Evolutionary conservation across 2,329 filamentous ascomycete species (phyloP).

Genomic region (Talaromyces sp.): DNA sequence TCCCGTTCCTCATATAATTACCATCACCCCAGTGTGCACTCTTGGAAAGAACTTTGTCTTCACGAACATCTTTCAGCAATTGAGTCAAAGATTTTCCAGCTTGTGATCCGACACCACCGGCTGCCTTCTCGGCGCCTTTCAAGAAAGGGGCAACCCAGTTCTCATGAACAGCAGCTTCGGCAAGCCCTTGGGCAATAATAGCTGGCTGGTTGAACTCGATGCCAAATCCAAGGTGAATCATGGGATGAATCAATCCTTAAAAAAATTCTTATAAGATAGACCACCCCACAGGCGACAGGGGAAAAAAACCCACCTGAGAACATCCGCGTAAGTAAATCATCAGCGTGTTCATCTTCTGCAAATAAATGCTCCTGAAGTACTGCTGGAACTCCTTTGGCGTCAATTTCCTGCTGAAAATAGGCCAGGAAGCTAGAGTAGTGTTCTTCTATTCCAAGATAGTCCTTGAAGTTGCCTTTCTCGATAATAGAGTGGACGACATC

Average conservation of each 20-base stretch:
- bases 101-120: conserved; percentile 23
- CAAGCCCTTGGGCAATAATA: conserved; percentile 73
- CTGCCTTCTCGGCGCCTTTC: conserved; percentile 27
- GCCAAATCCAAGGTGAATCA: conserved; percentile 82
- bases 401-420: conserved; percentile 73
- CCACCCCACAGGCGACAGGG: background rate
- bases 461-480: conserved; percentile 52
- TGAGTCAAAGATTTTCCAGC: conserved; percentile 45
- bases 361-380: conserved; percentile 66
- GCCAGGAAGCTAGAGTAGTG: conserved; percentile 69
- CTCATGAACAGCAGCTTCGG: conserved; percentile 67
- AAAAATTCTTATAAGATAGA: background rate
- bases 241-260: conserved; percentile 66
- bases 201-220: conserved; percentile 77
- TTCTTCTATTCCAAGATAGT: conserved; percentile 57
- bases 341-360: conserved; percentile 56
- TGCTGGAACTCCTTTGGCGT: conserved; percentile 54
- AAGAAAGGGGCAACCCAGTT: conserved; percentile 54
- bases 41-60: conserved; percentile 51
- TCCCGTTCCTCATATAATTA: conserved; percentile 64
- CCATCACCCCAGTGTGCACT: conserved; percentile 50
- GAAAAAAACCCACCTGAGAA: conserved; percentile 51
- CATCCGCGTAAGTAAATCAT: conserved; percentile 64
- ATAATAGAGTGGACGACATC: conserved; percentile 51
- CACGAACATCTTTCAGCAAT: conserved; percentile 57